A percentile compares a stretch with the other conserved stretches of the same genome.
These are phyloP conservation scores for Parachaetomium inaequale DNA, from an alignment of 495 filamentous ascomycete species.

Conservation along the genomic window DNA sequence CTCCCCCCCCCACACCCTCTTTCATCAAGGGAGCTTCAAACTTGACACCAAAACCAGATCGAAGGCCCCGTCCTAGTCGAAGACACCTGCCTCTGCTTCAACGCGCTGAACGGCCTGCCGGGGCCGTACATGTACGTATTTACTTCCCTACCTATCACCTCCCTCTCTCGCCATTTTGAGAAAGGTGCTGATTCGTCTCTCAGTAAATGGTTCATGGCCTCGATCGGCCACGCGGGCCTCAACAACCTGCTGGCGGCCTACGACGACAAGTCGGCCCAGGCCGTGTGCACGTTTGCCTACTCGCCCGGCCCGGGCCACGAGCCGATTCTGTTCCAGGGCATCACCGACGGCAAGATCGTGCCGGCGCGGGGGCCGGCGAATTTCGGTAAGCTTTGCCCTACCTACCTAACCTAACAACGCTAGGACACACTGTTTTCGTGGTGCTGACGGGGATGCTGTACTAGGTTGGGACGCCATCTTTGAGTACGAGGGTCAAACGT, in stretches of 20 bases:
- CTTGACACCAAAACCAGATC: slow-evolving; percentile 49
- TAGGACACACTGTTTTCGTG: too few relatives aligned
- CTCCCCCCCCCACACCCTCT: too few relatives aligned
- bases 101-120: slow-evolving; percentile 82
- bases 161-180: neutral
- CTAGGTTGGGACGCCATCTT: slow-evolving; percentile 98
- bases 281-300: slow-evolving; percentile 95
- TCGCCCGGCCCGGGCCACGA: slow-evolving; percentile 79
- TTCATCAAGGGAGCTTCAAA: neutral
- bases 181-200: slow-evolving; percentile 4
- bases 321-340: slow-evolving; percentile 85
- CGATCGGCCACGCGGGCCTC: slow-evolving; percentile 74
- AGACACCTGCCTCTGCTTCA: slow-evolving; percentile 92
- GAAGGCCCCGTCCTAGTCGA: slow-evolving; percentile 89
- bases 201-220: slow-evolving; percentile 90
- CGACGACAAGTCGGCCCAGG: slow-evolving; percentile 83
- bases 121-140: slow-evolving; percentile 86
- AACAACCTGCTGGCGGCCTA: slow-evolving; percentile 90
- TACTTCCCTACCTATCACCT: neutral
- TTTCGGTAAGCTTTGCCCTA: slow-evolving; percentile 91
- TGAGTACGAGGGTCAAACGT: slow-evolving; percentile 90
- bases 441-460: too few relatives aligned
- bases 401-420: too few relatives aligned
- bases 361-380: slow-evolving; percentile 66
- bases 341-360: slow-evolving; percentile 72